Conservation (phyloP, 352 stramenopile species). For the Plasmopara muralis region DNA sequence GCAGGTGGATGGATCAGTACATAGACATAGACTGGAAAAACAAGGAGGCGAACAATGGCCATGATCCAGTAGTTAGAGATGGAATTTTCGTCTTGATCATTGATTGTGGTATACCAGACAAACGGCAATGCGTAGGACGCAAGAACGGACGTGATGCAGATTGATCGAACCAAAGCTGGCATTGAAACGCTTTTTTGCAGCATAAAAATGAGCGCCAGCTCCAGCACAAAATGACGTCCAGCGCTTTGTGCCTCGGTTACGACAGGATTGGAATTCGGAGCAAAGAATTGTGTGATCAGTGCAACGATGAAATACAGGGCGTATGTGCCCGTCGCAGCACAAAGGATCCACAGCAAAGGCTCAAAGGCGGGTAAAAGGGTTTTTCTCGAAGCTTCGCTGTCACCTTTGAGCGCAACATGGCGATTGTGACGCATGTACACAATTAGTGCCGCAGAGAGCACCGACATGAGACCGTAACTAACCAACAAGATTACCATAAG, state of each 20-base stretch:
- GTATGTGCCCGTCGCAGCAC: conserved; percentile 18
- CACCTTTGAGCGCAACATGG: conserved; percentile 28
- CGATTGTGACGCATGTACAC: conserved; percentile 43
- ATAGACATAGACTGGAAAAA: conserved; percentile 39
- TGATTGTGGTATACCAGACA: conserved; percentile 26
- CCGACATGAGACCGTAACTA: conserved; percentile 33
- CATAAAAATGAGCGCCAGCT: conserved; percentile 47
- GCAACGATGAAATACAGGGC: conserved; percentile 30
- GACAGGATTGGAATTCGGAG: conserved; percentile 10
- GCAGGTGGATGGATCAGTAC: conserved; percentile 31
- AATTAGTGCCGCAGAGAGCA: conserved; percentile 28
- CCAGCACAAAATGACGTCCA: conserved; percentile 37
- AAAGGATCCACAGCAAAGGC: conserved; percentile 40
- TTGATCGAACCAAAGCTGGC: conserved; percentile 30
- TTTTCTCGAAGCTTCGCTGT: conserved; percentile 36
- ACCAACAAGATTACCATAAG: conserved; percentile 32
- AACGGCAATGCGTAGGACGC: conserved; percentile 37
- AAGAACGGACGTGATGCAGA: conserved; percentile 26
- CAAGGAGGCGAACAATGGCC: conserved; percentile 18
- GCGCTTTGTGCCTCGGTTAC: conserved; percentile 29
- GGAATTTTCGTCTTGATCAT: conserved; percentile 7
- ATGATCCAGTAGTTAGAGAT: conserved; percentile 33
- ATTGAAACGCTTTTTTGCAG: conserved; percentile 47
- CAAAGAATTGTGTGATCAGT: conserved; percentile 21
- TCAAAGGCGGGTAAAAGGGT: conserved; percentile 44